Evolutionary conservation across 306 rosid genomes (phyloP), one percentile per base, ranked within the genome.

Genomic region (Quercus mongolica): DNA sequence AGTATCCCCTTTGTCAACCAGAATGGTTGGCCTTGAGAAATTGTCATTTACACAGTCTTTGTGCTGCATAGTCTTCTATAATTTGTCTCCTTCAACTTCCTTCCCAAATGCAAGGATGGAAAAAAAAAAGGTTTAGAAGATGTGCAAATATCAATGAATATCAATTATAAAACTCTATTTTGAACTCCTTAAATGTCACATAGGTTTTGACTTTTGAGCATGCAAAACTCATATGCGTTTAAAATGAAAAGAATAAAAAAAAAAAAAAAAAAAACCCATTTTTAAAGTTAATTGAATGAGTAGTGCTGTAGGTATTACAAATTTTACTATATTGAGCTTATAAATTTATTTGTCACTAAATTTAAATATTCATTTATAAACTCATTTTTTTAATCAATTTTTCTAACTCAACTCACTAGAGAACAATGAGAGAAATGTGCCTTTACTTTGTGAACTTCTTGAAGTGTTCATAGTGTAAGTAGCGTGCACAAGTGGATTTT

Each of bases 21-120:
- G 63, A 49, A 73, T 49, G 17, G 76, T 70, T 79, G 86, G 83
- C 65, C 86, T 83, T 1, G 86, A 83, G 46, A 83, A 79, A 65
- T 75, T 83, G 12, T 25, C 72, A 35, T 74, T 83, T 41, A 33
- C 6, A 74, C 83, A 18, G 80, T 62, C 54, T 79, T 83, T 4
- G 86, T 79, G 78, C 72, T 61, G 62, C 86, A 75, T 64, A 79
- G 9, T 75, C 38, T 79, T 3, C 72, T 79, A 63, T 75, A 83
- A 2, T 83, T 75, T 30, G 71, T 18, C 46, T 65, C 71, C 71
- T 64, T 64, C 71, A 65, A 14, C 71, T 33, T 33, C 21, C 71
- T 17, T 17, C 25, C 10, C 51, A n/a, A 6, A n/a, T n/a, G 0
- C 0, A 28, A 1, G 9, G 63, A 57, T 5, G 10, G 6, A 8